Evolutionary conservation across 2,329 filamentous ascomycete species (phyloP), one percentile per base, ranked within the genome.

Genomic region (Samsoniella hepiali): DNA sequence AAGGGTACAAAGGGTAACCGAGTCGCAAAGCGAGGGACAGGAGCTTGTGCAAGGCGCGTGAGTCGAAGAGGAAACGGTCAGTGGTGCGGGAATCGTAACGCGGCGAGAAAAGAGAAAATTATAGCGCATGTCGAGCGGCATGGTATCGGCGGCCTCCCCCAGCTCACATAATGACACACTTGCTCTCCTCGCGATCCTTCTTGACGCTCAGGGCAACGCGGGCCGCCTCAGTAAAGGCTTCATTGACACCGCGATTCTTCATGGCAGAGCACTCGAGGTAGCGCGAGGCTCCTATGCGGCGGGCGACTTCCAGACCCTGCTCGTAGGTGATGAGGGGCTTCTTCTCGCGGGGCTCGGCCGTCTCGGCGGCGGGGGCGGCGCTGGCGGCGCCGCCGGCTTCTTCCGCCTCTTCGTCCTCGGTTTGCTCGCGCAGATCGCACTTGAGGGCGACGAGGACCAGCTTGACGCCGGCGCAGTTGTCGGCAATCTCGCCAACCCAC

Each of bases 261-360:
- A 98, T 98, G 63, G 95, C 95, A 44, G 95, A 98, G 82, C 95
- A 99, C 82, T 99, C 95, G 63, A 99, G 86, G 76, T 99, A 99
- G 73, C 96, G 88, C 73, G 97, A 84, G 7, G 95, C 95, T 70
- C 93, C 91, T 78, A 98, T 96, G 75, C 90, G 88, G 73, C 94
- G 88, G 45, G 94, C 94, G 49, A 97, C 93, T 67, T 94, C 92
- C 58, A 98, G 83, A 3, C 94, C 94, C 73, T 96, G 88, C 72
- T 96, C 90, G 78, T 97, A 98, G 72, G 89, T 89, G 74, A 98
- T 96, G 79, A 89, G 87, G 8, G 88, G 84, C 74, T 85, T 85
- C 79, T 88, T 88, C 73, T 88, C 85, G 65, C 79, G 78, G 47
- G 76, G 76, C 70, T 72, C 71, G 65, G 67, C 70, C 11, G 65